Evolutionary conservation across 1,284 basidiomycete genomes (phyloP), one percentile per base, ranked within the genome.

Genomic region (Caloboletus firmus): DNA sequence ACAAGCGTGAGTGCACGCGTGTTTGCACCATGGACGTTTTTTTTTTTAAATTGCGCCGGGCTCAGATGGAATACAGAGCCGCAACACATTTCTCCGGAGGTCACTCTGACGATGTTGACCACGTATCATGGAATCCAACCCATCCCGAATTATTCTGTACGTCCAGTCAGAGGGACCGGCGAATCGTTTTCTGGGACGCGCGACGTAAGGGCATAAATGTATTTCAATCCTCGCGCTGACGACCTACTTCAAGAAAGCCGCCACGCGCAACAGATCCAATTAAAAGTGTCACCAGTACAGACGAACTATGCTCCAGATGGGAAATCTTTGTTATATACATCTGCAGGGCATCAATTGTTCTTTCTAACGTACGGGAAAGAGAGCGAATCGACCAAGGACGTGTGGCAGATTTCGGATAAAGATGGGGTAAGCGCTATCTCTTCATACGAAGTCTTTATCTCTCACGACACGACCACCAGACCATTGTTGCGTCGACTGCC

Each of bases 121-220:
- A 89, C 59, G 73, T 90, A 35, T 82, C 87, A 8, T 91, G 88
- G 87, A 89, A 89, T 66, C 87, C 89, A 1, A 87, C 84, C 2
- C 88, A 91, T 62, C 87, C 88, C 4, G 89, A 91, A 41, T 69
- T 90, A 11, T 88, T 91, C 64, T 89, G 86, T 57, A 85, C 89
- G 0, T 87, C 87, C 26, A 84, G 87, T 61, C 81, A 84, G 64
- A 85, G 81, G 63, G 89, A 91, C 60, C 76, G 82, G 57, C 76
- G 81, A 31, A 79, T 91, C 28, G 84, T 87, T 4, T 91, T 90
- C 62, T 91, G 88, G 87, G 89, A 91, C 69, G 85, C 86, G n/a
- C 76, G 89, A 69, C 87, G 89, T 90, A 71, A 61, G 43, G 45
- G 32, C 5, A 24, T 36, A n/a, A 30, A 35, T 13, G 13, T 32